phyloP scores from a whole-genome alignment of 108 stramenopile genomes.

The Cyclotella sp. region DNA sequence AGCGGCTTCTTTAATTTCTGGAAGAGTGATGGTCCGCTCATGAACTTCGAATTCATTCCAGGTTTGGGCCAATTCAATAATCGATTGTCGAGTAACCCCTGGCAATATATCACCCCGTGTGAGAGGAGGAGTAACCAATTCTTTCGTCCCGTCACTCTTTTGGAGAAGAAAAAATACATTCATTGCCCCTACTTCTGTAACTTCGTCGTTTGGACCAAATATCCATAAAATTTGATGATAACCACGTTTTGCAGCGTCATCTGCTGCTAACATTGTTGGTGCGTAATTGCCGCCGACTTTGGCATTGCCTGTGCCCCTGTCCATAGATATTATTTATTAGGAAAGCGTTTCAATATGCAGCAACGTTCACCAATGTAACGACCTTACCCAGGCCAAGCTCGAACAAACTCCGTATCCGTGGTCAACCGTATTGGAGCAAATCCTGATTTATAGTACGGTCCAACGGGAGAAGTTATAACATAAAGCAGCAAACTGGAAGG shows the following conservation, averaged over 20 bases:
- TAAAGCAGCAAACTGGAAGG: conserved; percentile 76
- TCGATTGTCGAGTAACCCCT: conserved; percentile 91
- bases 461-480: conserved; percentile 90
- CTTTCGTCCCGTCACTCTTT: conserved; percentile 65
- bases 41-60: conserved; percentile 87
- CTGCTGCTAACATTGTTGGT: conserved; percentile 89
- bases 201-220: conserved; percentile 85
- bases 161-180: conserved; percentile 92
- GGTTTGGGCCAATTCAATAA: conserved; percentile 74
- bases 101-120: conserved; percentile 93
- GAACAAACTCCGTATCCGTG: conserved; percentile 84
- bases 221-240: conserved; percentile 94
- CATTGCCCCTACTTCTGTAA: conserved; percentile 98
- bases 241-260: conserved; percentile 77
- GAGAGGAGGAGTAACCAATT: conserved; percentile 94
- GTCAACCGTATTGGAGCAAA: conserved; percentile 91
- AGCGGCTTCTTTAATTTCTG: conserved; percentile 80
- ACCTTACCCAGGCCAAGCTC: conserved; percentile 92
- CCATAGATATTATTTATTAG: too few relatives aligned
- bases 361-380: too few relatives aligned
- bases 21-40: conserved; percentile 83
- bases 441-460: conserved; percentile 93
- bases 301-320: conserved; percentile 76
- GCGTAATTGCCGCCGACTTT: conserved; percentile 98
- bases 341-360: too few relatives aligned